Base-by-base conservation (phyloP, 176 grass and related monocot species). In the Typha latifolia region DNA sequence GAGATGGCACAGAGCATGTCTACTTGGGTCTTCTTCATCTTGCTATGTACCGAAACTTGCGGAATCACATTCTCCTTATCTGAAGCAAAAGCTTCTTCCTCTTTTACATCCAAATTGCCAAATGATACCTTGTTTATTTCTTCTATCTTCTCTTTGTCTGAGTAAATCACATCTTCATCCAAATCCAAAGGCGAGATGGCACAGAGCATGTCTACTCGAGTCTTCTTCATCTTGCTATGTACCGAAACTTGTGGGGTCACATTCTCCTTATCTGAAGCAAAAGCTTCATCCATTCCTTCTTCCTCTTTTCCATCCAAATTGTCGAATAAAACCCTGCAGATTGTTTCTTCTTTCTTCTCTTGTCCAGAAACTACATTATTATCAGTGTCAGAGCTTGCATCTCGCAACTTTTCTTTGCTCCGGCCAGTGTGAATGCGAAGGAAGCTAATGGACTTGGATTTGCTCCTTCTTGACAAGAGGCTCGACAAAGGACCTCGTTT, bases 401-500 rank as follows among this genome's bases (percentile, higher is more conserved):
- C 12, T 19, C 68, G 74, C 27, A 12, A 74, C 63, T 51, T 82
- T 55, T 87, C 83, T 61, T 61, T 89, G 64, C 37, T 87, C 49
- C 68, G 80, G 65, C 81, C 79, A 24, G 86, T 99, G 66, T 87
- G 80, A 69, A 93, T 62, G 34, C 48, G 51, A 66, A 99, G 95
- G 51, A 75, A 81, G 67, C 87, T 87, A 32, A 99, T 62, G 63
- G 81, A 83, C 68, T 81, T 94, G 11, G 87, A 85, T 74, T 94
- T 99, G 74, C 75, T 32, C 71, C 74, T 79, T 75, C 69, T 79
- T 27, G 83, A 76, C 37, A 89, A 49, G 27, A 80, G 59, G 61
- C 29, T 86, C 52, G 83, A 80, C 19, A 67, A 74, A 29, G 64
- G 53, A 64, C 67, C 70, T 68, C 31, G 51, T 76, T 79, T 80